Percentiles rank a stretch among this genome's conserved stretches.
Conservation (phyloP, 2,329 filamentous ascomycete species). For the Diaporthe sp. region DNA sequence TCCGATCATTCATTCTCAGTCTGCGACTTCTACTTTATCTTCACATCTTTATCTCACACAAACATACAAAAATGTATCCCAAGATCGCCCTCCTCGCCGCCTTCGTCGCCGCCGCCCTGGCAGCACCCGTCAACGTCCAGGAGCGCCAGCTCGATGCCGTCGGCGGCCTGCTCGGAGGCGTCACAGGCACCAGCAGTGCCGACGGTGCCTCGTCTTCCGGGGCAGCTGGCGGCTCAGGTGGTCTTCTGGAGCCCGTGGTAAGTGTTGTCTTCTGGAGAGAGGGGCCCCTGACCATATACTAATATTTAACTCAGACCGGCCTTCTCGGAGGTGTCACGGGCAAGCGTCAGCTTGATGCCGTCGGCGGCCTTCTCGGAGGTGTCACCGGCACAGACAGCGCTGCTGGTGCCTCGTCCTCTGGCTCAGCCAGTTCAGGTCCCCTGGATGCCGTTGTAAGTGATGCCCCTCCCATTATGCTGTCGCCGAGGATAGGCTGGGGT, state of each 20-base stretch:
- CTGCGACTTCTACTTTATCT: constrained; percentile 11
- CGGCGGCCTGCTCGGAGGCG: constrained; percentile 1
- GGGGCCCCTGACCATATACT: background rate
- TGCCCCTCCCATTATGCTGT: background rate
- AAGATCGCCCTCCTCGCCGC: constrained; percentile 37
- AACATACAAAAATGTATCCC: constrained; percentile 35
- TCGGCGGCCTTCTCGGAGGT: constrained; percentile 1
- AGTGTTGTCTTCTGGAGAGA: background rate
- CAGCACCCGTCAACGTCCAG: constrained; percentile 18
- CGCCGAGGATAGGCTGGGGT: background rate
- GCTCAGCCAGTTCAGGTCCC: background rate
- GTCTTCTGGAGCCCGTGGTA: constrained; percentile 10
- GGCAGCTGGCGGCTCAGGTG: background rate
- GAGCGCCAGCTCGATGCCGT: constrained; percentile 31
- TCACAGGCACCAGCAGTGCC: background rate
- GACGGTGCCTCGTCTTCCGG: background rate
- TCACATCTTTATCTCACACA: background rate
- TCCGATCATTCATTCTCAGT: background rate
- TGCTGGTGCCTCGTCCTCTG: constrained; percentile 9
- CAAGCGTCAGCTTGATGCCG: constrained; percentile 17
- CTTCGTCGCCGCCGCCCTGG: constrained; percentile 27
- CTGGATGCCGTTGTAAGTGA: constrained; percentile 18
- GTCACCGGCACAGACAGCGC: constrained; percentile 4
- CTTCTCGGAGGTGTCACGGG: constrained; percentile 24
- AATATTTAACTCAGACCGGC: background rate